These are phyloP conservation scores for Haplosporangium gracile DNA, from an alignment of 192 early-diverging fungal genomes.

Conservation along the genomic window DNA sequence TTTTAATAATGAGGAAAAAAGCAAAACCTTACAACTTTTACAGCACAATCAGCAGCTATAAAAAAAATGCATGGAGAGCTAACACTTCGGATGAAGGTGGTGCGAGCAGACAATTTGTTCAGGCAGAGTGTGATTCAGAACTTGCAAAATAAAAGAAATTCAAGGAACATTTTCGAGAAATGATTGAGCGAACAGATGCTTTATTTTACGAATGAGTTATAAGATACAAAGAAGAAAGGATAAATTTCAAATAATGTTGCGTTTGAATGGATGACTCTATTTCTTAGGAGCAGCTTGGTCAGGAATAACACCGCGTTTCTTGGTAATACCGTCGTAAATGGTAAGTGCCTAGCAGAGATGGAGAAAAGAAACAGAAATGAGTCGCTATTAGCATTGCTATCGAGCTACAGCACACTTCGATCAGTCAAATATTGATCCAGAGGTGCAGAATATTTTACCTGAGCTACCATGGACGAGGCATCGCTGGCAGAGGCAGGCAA, in stretches of 20 bases:
- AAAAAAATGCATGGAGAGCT: background rate
- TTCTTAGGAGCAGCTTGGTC: background rate
- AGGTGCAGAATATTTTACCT: constrained; percentile 64
- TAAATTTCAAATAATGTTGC: background rate
- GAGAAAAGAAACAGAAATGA: background rate
- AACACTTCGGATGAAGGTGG: background rate
- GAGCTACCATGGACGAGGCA: constrained; percentile 89
- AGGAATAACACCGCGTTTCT: constrained; percentile 23
- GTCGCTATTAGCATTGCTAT: background rate
- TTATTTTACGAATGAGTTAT: background rate
- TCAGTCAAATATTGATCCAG: too few species aligned
- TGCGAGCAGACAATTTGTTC: background rate
- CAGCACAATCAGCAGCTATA: background rate
- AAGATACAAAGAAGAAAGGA: background rate
- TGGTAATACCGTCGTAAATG: constrained; percentile 62
- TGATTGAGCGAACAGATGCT: background rate
- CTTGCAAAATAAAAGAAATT: background rate
- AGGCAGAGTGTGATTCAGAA: background rate
- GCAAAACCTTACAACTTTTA: background rate
- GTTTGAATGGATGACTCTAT: background rate
- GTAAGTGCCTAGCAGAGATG: constrained; percentile 50
- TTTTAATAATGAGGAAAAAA: background rate
- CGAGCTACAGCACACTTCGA: background rate
- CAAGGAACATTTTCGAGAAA: background rate
- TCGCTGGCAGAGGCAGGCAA: constrained; percentile 86